Evolutionary conservation across 495 filamentous ascomycete species (phyloP), one percentile per base, ranked within the genome.

Genomic region (Tuber indicum): DNA sequence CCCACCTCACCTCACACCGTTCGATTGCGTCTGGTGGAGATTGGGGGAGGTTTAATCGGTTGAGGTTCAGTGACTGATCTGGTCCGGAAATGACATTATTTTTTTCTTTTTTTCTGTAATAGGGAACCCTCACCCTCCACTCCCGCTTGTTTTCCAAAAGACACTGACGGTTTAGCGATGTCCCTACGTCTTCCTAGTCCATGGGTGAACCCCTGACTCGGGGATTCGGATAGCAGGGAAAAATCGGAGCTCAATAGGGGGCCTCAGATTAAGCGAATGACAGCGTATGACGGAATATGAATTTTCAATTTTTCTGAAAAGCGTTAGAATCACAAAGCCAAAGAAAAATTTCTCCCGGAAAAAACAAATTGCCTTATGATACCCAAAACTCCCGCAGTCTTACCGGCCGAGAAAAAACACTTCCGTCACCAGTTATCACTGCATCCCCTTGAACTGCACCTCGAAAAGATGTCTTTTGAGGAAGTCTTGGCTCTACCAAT

Each of bases 381-480:
- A 36, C 12, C 4, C 5, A 6, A 17, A 36, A 66, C 58, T 36
- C 58, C 16, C 12, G 26, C 1, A 36, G 14, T 19, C 16, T 4
- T 36, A 1, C 26, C 0, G 26, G 26, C 26, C 39, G 39, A 5
- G 10, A 19, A 9, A 12, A 36, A 66, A 32, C 58, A 4, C 26
- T 66, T 66, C 58, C 58, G 58, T 66, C 58, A 66, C 58, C 58
- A 66, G 32, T 36, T 66, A 66, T 66, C 58, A 66, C 58, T 17
- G 12, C 58, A 36, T 66, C 32, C 26, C 17, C 32, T 2, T 36
- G 58, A 17, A 19, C 26, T 17, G 58, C 14, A 36, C 58, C 26
- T 12, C 14, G 58, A 32, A 36, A 16, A 1, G 1, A 46, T 0
- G 26, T 16, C 4, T 36, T 17, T 36, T 10, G 4, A 12, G 1